Evolutionary conservation across 768 basidiomycete genomes (phyloP).

Genomic region (Psilocybe cyanescens): DNA sequence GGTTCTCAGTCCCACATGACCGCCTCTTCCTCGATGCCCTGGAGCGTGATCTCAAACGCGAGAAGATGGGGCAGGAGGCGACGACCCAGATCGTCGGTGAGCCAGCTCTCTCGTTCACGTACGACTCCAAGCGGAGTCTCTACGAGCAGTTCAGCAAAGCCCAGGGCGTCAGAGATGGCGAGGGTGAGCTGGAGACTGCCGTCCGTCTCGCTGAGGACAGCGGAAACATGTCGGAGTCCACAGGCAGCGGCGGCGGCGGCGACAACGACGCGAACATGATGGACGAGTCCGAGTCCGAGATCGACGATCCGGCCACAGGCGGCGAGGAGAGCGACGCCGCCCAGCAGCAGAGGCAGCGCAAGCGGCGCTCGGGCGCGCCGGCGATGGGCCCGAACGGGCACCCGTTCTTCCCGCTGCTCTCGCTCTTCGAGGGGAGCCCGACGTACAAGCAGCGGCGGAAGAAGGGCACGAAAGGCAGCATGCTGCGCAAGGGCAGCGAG

Average conservation of each 20-base stretch:
- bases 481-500: constrained; percentile 28
- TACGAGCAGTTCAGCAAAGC: constrained; percentile 84
- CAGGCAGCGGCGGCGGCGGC: constrained; percentile 6
- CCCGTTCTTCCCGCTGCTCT: constrained; percentile 66
- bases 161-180: constrained; percentile 42
- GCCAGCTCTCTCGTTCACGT: constrained; percentile 87
- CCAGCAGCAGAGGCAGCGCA: neutral
- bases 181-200: constrained; percentile 41
- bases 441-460: constrained; percentile 90
- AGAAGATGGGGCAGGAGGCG: constrained; percentile 87
- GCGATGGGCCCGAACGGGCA: constrained; percentile 42
- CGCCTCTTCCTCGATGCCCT: constrained; percentile 96
- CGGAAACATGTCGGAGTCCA: constrained; percentile 12
- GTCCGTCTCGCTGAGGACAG: constrained; percentile 35
- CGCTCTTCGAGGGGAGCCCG: constrained; percentile 84
- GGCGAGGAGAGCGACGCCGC: constrained; percentile 16
- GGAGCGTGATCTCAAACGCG: constrained; percentile 94
- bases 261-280: constrained; percentile 17
- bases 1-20: constrained; percentile 98
- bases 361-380: constrained; percentile 4
- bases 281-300: constrained; percentile 20
- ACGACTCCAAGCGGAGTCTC: constrained; percentile 82
- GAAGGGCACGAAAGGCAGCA: constrained; percentile 53
- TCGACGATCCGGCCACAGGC: constrained; percentile 22
- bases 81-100: constrained; percentile 77